These are phyloP conservation scores for Ampelomyces quisqualis DNA, from an alignment of 2,329 filamentous ascomycete genomes.

Conservation along the genomic window DNA sequence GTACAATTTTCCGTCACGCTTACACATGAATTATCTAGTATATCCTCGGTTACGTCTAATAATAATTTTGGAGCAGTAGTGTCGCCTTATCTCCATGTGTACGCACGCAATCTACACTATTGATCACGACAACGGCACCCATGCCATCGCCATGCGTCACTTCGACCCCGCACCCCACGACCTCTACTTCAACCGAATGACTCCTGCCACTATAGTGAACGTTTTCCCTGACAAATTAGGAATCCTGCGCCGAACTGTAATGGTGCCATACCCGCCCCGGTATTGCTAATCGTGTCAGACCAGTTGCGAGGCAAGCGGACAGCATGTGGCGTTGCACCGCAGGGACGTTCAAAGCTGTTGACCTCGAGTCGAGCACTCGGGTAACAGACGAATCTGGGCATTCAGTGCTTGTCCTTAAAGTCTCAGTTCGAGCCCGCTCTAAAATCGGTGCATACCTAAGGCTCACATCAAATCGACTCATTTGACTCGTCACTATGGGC, in stretches of 20 bases:
- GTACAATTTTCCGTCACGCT: no score
- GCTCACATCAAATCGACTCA: neutral
- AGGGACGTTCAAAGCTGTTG: no score
- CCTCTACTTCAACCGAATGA: neutral
- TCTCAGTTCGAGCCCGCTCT: neutral
- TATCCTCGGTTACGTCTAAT: neutral
- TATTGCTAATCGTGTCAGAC: conserved; percentile 3
- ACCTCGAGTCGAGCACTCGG: no score
- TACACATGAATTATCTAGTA: no score
- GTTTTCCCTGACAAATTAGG: no score
- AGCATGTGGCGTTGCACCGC: neutral
- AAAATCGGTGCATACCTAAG: neutral
- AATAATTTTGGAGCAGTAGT: neutral
- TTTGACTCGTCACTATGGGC: conserved; percentile 1
- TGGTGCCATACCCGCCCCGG: conserved; percentile 2
- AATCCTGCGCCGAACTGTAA: neutral
- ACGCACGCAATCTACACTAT: conserved; percentile 11
- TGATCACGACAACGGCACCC: conserved; percentile 6
- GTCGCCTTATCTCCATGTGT: conserved; percentile 7
- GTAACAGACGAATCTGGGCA: no score
- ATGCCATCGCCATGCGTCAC: neutral
- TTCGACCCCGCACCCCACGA: conserved; percentile 1
- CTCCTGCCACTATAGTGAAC: no score
- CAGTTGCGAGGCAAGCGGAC: neutral
- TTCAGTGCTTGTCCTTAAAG: no score